These are phyloP conservation scores for Mortierella sp. DNA, from an alignment of 371 early-diverging fungal genomes.

Conservation along the genomic window DNA sequence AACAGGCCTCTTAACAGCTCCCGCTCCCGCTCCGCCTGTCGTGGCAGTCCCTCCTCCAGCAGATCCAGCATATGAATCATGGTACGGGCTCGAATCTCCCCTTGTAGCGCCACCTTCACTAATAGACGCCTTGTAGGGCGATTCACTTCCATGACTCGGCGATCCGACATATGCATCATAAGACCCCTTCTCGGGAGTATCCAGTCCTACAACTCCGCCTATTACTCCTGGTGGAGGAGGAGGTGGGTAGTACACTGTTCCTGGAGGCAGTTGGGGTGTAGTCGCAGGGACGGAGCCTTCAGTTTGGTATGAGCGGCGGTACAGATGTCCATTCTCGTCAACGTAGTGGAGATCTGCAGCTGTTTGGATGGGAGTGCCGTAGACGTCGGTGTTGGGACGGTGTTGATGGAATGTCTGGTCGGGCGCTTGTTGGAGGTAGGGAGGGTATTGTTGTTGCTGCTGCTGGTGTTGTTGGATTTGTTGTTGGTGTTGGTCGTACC, in stretches of 20 bases:
- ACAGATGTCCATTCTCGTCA: slow-evolving; percentile 3
- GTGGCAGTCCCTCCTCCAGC: not conserved
- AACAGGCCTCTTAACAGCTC: not conserved
- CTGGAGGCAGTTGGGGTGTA: not conserved
- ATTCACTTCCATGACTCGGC: not conserved
- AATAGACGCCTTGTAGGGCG: not conserved
- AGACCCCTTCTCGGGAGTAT: not conserved
- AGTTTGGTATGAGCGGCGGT: slow-evolving; percentile 6
- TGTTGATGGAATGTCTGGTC: not conserved
- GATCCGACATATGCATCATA: not conserved
- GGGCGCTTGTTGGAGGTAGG: slow-evolving; percentile 3
- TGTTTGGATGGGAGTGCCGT: not conserved
- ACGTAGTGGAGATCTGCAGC: not conserved
- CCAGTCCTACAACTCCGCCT: not conserved
- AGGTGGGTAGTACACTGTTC: slow-evolving; percentile 6
- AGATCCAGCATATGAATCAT: not conserved
- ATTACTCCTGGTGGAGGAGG: not conserved
- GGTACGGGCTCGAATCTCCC: not conserved
- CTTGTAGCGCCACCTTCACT: not conserved
- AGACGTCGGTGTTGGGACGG: not conserved
- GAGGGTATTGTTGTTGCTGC: slow-evolving; percentile 2
- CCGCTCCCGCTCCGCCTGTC: not conserved
- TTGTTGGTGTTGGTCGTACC: slow-evolving; percentile 4
- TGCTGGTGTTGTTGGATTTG: not conserved
- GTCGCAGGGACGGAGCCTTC: not conserved